Percentiles rank a stretch among this genome's conserved stretches.
Evolutionary conservation across 208 protist species (phyloP).

Genomic region (Leishmania braziliensis): DNA sequence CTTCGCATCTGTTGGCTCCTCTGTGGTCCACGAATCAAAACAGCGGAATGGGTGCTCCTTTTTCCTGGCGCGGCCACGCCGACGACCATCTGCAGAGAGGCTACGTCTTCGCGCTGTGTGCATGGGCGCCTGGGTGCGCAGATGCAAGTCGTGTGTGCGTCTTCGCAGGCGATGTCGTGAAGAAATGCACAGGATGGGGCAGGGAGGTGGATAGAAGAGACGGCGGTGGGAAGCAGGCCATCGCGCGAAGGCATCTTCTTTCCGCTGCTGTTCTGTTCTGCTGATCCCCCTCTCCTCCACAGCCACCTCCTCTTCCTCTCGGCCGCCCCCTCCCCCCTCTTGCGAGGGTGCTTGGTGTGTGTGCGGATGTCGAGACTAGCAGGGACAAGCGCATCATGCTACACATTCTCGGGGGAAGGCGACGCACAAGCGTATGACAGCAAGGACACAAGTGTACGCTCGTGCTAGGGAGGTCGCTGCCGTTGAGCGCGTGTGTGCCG

Average conservation of each 20-base stretch:
- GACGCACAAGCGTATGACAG: neutral
- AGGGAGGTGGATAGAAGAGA: neutral
- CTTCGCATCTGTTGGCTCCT: no score
- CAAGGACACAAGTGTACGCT: neutral
- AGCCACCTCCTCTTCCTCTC: neutral
- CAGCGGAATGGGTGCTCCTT: no score
- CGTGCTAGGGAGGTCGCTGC: neutral
- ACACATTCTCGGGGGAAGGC: neutral
- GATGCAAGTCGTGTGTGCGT: neutral
- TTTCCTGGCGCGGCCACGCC: no score
- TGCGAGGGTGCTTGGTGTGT: neutral
- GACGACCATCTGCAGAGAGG: no score
- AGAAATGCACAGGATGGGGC: neutral
- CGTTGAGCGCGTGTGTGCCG: neutral
- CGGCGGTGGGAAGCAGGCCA: neutral
- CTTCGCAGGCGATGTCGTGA: neutral
- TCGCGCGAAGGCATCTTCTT: neutral
- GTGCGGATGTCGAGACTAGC: neutral
- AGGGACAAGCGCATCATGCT: neutral
- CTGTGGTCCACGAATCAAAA: no score
- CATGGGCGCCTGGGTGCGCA: neutral
- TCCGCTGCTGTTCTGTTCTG: neutral
- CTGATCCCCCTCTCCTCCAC: neutral
- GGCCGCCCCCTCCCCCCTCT: neutral
- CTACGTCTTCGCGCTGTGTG: neutral